Percentiles rank a stretch among this genome's conserved stretches.
phyloP scores from a whole-genome alignment of 2,329 filamentous ascomycete genomes.

The Aspergillus ruber region DNA sequence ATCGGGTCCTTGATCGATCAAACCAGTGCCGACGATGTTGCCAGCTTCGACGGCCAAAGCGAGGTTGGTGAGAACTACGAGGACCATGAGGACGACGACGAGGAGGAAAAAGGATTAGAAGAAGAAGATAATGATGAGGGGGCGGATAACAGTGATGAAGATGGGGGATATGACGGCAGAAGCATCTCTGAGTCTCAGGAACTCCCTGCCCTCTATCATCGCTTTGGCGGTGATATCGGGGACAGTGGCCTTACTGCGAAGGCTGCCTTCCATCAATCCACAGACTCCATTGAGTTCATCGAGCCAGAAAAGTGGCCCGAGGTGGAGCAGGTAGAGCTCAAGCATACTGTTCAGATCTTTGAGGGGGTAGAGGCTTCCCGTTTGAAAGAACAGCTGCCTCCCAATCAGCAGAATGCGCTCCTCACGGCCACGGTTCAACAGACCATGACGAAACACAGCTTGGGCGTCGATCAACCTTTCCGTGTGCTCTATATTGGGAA shows the following conservation, averaged over 20 bases:
- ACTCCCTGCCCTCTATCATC: slow-evolving; percentile 23
- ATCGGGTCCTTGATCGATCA: slow-evolving; percentile 38
- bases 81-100: slow-evolving; percentile 16
- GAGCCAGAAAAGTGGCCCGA: slow-evolving; percentile 38
- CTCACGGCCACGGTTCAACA: slow-evolving; percentile 39
- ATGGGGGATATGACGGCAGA: slow-evolving; percentile 15
- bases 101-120: slow-evolving; percentile 15
- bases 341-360: slow-evolving; percentile 36
- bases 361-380: slow-evolving; percentile 22
- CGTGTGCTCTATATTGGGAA: slow-evolving; percentile 40
- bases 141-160: slow-evolving; percentile 23
- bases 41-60: slow-evolving; percentile 37
- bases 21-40: slow-evolving; percentile 38
- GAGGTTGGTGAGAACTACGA: slow-evolving; percentile 30
- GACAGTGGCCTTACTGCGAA: slow-evolving; percentile 32
- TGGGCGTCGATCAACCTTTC: slow-evolving; percentile 38
- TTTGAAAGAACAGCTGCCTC: slow-evolving; percentile 22
- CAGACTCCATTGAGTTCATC: slow-evolving; percentile 36
- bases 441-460: slow-evolving; percentile 35
- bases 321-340: slow-evolving; percentile 34
- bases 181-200: slow-evolving; percentile 23
- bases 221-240: slow-evolving; percentile 22
- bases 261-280: slow-evolving; percentile 24
- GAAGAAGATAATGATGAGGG: slow-evolving; percentile 25
- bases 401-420: slow-evolving; percentile 22